Conservation (phyloP, 805 yeast species). For the Nakazawaea populi region DNA sequence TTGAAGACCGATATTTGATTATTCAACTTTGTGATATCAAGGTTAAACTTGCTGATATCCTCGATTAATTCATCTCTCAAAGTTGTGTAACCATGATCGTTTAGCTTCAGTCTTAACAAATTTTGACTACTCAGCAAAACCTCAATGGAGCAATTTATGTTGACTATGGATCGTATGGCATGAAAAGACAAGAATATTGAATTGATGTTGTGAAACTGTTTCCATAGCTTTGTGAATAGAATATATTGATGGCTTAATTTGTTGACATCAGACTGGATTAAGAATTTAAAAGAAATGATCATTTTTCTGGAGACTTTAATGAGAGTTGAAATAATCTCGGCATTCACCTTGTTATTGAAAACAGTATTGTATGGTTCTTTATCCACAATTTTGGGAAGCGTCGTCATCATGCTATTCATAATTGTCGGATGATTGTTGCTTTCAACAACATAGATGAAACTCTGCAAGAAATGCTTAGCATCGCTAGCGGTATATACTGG, state of each 20-base stretch:
- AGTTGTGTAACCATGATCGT: not conserved
- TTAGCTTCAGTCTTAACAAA: not conserved
- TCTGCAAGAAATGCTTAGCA: constrained; percentile 2
- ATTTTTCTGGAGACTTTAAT: not conserved
- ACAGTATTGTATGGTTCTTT: constrained; percentile 3
- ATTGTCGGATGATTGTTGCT: not conserved
- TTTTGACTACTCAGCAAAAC: not conserved
- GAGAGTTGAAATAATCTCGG: not conserved
- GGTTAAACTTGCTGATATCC: not conserved
- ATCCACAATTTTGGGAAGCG: constrained; percentile 3
- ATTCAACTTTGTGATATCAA: not conserved
- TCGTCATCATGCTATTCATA: not conserved
- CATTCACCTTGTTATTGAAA: constrained; percentile 2
- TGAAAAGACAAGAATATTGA: constrained; percentile 5
- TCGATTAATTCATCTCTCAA: not conserved
- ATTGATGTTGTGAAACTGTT: not conserved
- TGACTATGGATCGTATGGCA: constrained; percentile 3
- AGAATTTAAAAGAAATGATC: not conserved
- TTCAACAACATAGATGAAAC: constrained; percentile 2
- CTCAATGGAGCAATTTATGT: not conserved
- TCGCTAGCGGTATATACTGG: not conserved
- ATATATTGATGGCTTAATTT: not conserved
- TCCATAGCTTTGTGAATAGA: constrained; percentile 2
- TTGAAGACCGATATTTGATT: not conserved
- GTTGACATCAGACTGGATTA: not conserved